Percentiles rank a stretch among this genome's conserved stretches.
Evolutionary conservation across 371 early-diverging fungal genomes (phyloP).

Genomic region (Apophysomyces variabilis): DNA sequence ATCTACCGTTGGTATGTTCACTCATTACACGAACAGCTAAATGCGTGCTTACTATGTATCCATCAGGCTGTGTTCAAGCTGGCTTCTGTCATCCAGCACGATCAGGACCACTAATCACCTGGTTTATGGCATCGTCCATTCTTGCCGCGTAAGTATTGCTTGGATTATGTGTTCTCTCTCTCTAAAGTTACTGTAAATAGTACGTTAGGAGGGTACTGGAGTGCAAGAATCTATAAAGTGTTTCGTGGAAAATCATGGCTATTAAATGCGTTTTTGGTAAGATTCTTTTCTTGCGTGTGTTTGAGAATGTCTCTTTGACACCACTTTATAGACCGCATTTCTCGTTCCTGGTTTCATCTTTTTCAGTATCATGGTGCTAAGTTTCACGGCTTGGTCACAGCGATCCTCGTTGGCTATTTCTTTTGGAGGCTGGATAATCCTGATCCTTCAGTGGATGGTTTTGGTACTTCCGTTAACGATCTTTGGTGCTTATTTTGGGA

Average conservation of each 20-base stretch:
- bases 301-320: not conserved
- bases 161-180: not conserved
- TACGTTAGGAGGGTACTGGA: conserved; percentile 42
- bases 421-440: conserved; percentile 36
- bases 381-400: conserved; percentile 39
- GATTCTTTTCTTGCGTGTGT: not conserved
- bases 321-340: conserved; percentile 31
- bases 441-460: conserved; percentile 35
- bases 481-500: conserved; percentile 45
- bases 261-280: conserved; percentile 46
- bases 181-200: conserved; percentile 18
- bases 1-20: conserved; percentile 28
- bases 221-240: conserved; percentile 48
- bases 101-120: conserved; percentile 32
- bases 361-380: conserved; percentile 23
- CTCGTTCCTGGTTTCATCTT: conserved; percentile 36
- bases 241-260: conserved; percentile 53
- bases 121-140: conserved; percentile 27
- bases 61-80: conserved; percentile 15
- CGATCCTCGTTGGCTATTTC: conserved; percentile 49
- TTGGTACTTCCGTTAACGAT: conserved; percentile 36
- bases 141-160: conserved; percentile 28
- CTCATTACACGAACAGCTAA: not conserved
- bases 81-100: conserved; percentile 41
- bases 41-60: not conserved